Percentiles rank a stretch among this genome's conserved stretches.
phyloP scores from a whole-genome alignment of 2,329 filamentous ascomycete genomes.

The Ophiostoma novo-ulmi region DNA sequence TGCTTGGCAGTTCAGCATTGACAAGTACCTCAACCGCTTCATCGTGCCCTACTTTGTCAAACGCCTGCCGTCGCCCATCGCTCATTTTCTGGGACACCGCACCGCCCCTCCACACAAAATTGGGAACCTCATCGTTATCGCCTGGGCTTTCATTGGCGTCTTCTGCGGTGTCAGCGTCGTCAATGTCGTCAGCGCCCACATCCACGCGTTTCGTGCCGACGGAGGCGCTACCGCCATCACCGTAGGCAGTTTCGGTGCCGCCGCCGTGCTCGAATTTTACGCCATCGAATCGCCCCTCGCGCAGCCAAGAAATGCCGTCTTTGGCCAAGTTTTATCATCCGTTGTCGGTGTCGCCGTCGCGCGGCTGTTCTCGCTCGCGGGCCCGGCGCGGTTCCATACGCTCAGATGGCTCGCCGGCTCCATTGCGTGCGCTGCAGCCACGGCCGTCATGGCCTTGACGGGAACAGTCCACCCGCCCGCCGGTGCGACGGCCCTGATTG shows the following conservation, averaged over 20 bases:
- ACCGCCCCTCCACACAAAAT: slow-evolving; percentile 35
- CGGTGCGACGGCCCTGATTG: slow-evolving; percentile 66
- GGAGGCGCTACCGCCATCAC: slow-evolving; percentile 49
- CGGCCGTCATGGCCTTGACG: slow-evolving; percentile 61
- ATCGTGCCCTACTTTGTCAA: slow-evolving; percentile 62
- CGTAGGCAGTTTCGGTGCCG: slow-evolving; percentile 68
- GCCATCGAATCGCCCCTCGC: slow-evolving; percentile 66
- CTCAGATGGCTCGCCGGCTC: slow-evolving; percentile 62
- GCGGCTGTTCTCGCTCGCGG: slow-evolving; percentile 57
- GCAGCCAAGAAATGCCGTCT: slow-evolving; percentile 64
- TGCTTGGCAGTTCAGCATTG: slow-evolving; percentile 64
- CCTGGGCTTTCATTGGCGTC: slow-evolving; percentile 62
- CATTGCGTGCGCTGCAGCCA: slow-evolving; percentile 59
- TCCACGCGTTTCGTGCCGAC: slow-evolving; percentile 49
- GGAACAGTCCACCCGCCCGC: slow-evolving; percentile 70
- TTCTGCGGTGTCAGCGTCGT: slow-evolving; percentile 58
- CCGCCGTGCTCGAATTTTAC: slow-evolving; percentile 70
- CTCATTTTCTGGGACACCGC: slow-evolving; percentile 64
- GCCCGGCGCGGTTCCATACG: slow-evolving; percentile 38
- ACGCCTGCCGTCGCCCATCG: slow-evolving; percentile 58
- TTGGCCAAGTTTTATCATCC: slow-evolving; percentile 61
- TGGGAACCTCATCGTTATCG: slow-evolving; percentile 54
- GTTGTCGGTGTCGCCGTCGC: slow-evolving; percentile 56
- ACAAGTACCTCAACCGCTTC: slow-evolving; percentile 66
- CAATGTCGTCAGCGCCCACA: slow-evolving; percentile 49